phyloP scores from a whole-genome alignment of 192 early-diverging fungal species.

The Geranomyces michiganensis region DNA sequence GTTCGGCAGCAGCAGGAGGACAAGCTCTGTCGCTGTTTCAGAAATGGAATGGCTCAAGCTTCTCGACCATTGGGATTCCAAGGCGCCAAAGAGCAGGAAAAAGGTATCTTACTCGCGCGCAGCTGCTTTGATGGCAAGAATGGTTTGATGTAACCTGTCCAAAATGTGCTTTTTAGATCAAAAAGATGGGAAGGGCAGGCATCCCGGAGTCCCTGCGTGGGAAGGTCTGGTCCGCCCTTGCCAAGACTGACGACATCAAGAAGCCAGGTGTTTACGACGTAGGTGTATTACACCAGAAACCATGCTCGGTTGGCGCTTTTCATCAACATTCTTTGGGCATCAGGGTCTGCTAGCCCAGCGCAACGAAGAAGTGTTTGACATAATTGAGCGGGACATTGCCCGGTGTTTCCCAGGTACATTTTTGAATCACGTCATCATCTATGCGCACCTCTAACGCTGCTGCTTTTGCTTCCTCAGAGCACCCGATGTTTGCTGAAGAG shows the following conservation, averaged over 20 bases:
- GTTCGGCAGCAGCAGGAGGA: too few species aligned
- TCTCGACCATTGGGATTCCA: too few species aligned
- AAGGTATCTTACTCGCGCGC: too few species aligned
- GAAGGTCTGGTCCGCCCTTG: constrained; percentile 70
- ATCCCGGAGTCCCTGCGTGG: constrained; percentile 72
- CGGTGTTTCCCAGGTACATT: constrained; percentile 76
- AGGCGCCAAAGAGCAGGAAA: too few species aligned
- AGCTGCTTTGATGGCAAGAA: too few species aligned
- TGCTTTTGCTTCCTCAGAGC: constrained; percentile 55
- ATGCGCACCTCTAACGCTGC: background rate
- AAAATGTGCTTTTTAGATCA: constrained; percentile 50
- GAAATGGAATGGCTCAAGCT: too few species aligned
- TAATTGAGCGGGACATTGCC: constrained; percentile 87
- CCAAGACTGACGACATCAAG: constrained; percentile 54
- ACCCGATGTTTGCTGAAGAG: constrained; percentile 73
- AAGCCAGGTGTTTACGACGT: constrained; percentile 55
- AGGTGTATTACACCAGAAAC: background rate
- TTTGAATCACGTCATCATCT: too few species aligned
- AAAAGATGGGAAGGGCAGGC: constrained; percentile 70
- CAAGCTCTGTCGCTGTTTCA: too few species aligned
- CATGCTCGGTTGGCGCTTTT: constrained; percentile 3
- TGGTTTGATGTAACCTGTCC: too few species aligned
- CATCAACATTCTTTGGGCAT: background rate
- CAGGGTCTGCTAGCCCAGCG: constrained; percentile 38
- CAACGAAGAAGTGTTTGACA: constrained; percentile 72